Base-by-base conservation (phyloP, 768 basidiomycete genomes). In the Fomitopsis serialis region DNA sequence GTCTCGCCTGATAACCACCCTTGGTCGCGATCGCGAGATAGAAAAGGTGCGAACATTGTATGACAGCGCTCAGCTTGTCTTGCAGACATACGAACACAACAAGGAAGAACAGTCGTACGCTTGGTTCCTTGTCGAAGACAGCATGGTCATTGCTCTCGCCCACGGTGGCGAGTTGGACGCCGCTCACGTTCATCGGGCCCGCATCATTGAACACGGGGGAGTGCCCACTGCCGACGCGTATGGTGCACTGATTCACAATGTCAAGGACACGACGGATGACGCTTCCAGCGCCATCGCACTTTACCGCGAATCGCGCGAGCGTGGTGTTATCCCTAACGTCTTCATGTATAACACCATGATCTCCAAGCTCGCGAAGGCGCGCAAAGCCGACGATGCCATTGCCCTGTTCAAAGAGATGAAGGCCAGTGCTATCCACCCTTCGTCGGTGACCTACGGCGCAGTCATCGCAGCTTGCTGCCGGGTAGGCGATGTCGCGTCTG, bases 281-380 rank as follows among this genome's bases (percentile, higher is more conserved):
- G 87, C 93, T 0, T 79, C 84, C 2, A 90, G 93, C 58, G 95
- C 93, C 0, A 74, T 93, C 68, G 78, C 82, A 27, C 78, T 98
- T 27, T 98, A 87, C 73, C 72, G 84, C 25, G 95, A 99, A 68
- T 78, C 87, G 21, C 78, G 84, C 55, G 68, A 72, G 42, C 78
- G 81, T 24, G 83, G 84, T 9, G 89, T 96, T 36, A 59, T 63
- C 29, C 87, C 92, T 15, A 94, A 91, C 63, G 77, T 87, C 45
- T 99, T 87, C 71, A 80, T 99, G 36, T 99, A 89, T 76, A 98
- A 99, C 74, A 98, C 92, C 61, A 87, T 95, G 72, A 98, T 99
- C 70, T 93, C 91, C 58, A 95, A 96, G 72, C 79, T 99, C 10
- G 85, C 92, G 29, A 92, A 89, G 68, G 97, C 97, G 2, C 81